A percentile compares a stretch with the other conserved stretches of the same genome.
phyloP scores from a whole-genome alignment of 306 rosid genomes.

The Elaeagnus macrophylla region DNA sequence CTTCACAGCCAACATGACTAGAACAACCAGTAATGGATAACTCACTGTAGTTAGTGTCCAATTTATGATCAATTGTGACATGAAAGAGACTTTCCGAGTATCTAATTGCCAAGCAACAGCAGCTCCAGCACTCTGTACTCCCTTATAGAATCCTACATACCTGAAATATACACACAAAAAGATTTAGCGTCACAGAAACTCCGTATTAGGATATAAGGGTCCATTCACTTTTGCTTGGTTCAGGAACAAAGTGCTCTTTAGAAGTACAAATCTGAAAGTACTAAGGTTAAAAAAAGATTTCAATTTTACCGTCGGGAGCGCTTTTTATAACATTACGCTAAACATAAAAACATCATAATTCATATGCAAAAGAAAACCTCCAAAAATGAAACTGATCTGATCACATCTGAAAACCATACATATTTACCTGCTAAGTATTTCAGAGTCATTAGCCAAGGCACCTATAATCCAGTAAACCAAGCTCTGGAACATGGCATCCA shows the following conservation, averaged over 20 bases:
- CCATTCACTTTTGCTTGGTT: too few species aligned
- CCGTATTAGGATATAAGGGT: not conserved
- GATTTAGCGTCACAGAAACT: not conserved
- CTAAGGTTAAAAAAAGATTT: too few species aligned
- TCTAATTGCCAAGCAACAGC: slow-evolving; percentile 98
- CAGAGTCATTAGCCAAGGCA: slow-evolving; percentile 75
- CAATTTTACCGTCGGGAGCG: too few species aligned
- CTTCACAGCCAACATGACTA: slow-evolving; percentile 62
- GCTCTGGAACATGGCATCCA: slow-evolving; percentile 90
- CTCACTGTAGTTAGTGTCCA: slow-evolving; percentile 58
- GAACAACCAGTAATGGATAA: slow-evolving; percentile 52
- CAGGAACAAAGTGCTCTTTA: too few species aligned
- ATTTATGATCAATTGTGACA: slow-evolving; percentile 53
- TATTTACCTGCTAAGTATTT: slow-evolving; percentile 90
- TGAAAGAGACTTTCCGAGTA: slow-evolving; percentile 33
- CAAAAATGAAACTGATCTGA: too few species aligned
- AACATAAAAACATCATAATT: too few species aligned
- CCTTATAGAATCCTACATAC: slow-evolving; percentile 82
- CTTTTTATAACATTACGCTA: too few species aligned
- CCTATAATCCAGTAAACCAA: slow-evolving; percentile 90
- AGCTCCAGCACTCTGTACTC: slow-evolving; percentile 93
- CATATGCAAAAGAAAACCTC: too few species aligned
- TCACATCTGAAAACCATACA: too few species aligned
- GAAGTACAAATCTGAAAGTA: too few species aligned
- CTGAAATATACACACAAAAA: slow-evolving; percentile 27